Percentiles rank a stretch among this genome's conserved stretches.
These are phyloP conservation scores for Barnettozyma wickerhamii DNA, from an alignment of 805 yeast species.

Conservation along the genomic window DNA sequence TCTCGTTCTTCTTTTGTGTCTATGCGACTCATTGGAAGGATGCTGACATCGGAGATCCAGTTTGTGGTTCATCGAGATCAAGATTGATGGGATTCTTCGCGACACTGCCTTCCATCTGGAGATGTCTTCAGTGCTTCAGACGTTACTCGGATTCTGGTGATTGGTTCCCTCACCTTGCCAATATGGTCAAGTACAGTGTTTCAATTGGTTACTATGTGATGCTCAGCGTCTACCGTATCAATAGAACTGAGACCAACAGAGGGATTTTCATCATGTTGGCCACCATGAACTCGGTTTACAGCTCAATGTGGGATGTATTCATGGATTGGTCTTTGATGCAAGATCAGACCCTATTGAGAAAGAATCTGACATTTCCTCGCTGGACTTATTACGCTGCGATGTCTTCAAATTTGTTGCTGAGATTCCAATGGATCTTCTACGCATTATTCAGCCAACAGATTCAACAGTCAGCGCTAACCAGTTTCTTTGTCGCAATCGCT, in stretches of 20 bases:
- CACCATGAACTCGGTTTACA: conserved; percentile 60
- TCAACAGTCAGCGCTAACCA: conserved; percentile 83
- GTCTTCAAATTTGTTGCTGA: conserved; percentile 61
- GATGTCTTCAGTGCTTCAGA: conserved; percentile 84
- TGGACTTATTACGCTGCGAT: conserved; percentile 72
- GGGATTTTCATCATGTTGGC: conserved; percentile 73
- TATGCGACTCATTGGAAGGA: conserved; percentile 71
- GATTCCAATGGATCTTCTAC: conserved; percentile 93
- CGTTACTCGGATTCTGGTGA: conserved; percentile 93
- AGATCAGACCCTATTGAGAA: conserved; percentile 57
- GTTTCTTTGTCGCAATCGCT: conserved; percentile 78
- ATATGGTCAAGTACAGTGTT: conserved; percentile 70
- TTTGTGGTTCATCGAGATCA: conserved; percentile 78
- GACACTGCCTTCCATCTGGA: conserved; percentile 84
- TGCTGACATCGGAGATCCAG: conserved; percentile 34
- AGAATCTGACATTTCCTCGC: conserved; percentile 61
- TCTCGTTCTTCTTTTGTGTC: conserved; percentile 81
- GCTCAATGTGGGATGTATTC: conserved; percentile 81
- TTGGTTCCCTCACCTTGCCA: conserved; percentile 94
- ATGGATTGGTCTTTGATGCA: conserved; percentile 96
- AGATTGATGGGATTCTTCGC: conserved; percentile 78
- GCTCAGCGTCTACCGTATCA: conserved; percentile 75
- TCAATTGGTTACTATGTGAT: conserved; percentile 66
- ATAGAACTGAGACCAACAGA: conserved; percentile 33
- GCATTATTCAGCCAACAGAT: conserved; percentile 70